A percentile compares a stretch with the other conserved stretches of the same genome.
These are phyloP conservation scores for Clonostachys rosea DNA, from an alignment of 2,329 filamentous ascomycete species.

Conservation along the genomic window DNA sequence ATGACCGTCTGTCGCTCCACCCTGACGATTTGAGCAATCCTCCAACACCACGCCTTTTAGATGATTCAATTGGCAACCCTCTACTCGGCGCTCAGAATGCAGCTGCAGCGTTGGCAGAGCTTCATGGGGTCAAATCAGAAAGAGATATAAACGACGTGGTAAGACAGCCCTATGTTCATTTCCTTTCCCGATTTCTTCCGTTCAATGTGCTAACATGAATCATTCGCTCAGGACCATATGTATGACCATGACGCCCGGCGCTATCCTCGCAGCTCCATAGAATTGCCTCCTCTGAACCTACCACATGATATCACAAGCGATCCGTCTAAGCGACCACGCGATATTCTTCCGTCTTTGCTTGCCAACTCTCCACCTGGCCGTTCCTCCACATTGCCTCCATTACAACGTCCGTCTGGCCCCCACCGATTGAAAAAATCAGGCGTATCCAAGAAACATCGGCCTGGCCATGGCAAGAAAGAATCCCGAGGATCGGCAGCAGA, in stretches of 20 bases:
- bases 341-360: conserved; percentile 79
- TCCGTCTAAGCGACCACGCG: conserved; percentile 64
- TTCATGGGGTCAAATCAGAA: conserved; percentile 71
- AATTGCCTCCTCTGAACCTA: conserved; percentile 65
- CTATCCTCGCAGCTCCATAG: conserved; percentile 63
- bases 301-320: conserved; percentile 66
- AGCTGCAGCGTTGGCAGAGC: conserved; percentile 80
- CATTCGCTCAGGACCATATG: conserved; percentile 51
- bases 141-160: conserved; percentile 74
- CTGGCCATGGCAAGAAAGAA: conserved; percentile 77
- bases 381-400: conserved; percentile 81
- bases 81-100: conserved; percentile 62
- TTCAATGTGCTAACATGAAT: background rate
- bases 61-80: conserved; percentile 58
- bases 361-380: conserved; percentile 78
- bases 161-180: conserved; percentile 26
- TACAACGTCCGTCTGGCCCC: conserved; percentile 68
- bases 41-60: conserved; percentile 63
- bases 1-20: conserved; percentile 60
- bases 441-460: conserved; percentile 72
- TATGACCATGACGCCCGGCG: conserved; percentile 66
- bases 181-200: conserved; percentile 1
- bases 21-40: conserved; percentile 62
- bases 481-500: conserved; percentile 67
- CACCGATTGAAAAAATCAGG: conserved; percentile 80